Percentiles rank a stretch among this genome's conserved stretches.
Evolutionary conservation across 2,329 filamentous ascomycete genomes (phyloP).

Genomic region (Alternaria arbusti): DNA sequence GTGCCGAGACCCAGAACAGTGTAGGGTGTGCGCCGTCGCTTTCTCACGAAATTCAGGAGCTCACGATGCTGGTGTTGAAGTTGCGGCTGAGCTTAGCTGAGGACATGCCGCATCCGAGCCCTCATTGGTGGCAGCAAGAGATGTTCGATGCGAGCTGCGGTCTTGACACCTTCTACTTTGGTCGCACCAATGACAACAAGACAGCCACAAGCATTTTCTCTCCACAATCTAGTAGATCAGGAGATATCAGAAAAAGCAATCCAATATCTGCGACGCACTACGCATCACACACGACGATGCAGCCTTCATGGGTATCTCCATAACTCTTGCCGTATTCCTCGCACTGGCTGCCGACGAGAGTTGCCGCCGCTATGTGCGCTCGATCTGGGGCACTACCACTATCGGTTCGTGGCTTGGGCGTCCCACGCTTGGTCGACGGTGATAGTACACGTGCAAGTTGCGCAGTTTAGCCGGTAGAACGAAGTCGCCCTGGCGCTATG

Average conservation of each 20-base stretch:
- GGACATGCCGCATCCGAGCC: constrained; percentile 1
- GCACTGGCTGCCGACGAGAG: not conserved
- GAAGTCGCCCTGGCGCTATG: constrained; percentile 4
- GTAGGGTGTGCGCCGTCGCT: constrained; percentile 4
- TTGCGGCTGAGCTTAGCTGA: constrained; percentile 9
- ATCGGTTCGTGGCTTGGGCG: constrained; percentile 13
- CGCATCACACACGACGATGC: not conserved
- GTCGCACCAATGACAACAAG: constrained; percentile 11
- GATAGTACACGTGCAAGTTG: constrained; percentile 26
- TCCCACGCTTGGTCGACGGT: constrained; percentile 23
- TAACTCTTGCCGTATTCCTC: not conserved
- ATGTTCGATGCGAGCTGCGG: constrained; percentile 7
- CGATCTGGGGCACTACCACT: not conserved
- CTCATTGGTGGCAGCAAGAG: constrained; percentile 16
- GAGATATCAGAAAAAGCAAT: constrained; percentile 5
- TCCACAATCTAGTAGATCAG: constrained; percentile 3
- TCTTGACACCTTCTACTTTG: constrained; percentile 24
- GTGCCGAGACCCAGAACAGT: constrained; percentile 7
- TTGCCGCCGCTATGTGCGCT: constrained; percentile 1
- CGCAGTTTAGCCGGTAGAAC: constrained; percentile 25
- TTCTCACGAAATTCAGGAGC: constrained; percentile 3
- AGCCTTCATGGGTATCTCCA: not conserved
- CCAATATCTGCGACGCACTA: not conserved
- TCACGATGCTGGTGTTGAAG: constrained; percentile 13
- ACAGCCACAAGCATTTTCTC: not conserved